Evolutionary conservation across 2,329 filamentous ascomycete species (phyloP).

Genomic region (Passalora sequoiae): DNA sequence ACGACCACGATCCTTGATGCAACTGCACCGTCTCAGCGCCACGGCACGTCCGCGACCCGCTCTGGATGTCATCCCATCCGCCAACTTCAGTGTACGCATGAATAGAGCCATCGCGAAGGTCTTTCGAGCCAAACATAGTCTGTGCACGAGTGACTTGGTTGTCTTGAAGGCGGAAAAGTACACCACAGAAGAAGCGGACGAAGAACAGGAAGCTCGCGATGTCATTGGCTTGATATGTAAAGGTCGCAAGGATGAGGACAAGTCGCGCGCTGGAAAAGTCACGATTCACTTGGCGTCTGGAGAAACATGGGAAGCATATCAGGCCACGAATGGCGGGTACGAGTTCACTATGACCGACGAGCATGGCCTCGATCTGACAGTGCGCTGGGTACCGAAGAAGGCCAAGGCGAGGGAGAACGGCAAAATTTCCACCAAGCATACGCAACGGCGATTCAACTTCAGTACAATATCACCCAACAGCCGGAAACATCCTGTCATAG

Average conservation of each 20-base stretch:
- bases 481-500: conserved; percentile 69
- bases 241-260: conserved; percentile 36
- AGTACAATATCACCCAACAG: conserved; percentile 67
- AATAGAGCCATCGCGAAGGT: conserved; percentile 59
- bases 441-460: conserved; percentile 61
- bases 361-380: conserved; percentile 55
- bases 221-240: conserved; percentile 65
- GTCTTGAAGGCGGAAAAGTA: conserved; percentile 68
- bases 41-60: conserved; percentile 60
- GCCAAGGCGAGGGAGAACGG: conserved; percentile 38
- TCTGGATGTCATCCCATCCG: conserved; percentile 64
- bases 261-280: conserved; percentile 56
- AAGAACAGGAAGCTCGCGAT: conserved; percentile 49
- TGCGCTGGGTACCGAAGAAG: conserved; percentile 61
- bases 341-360: conserved; percentile 57
- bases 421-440: conserved; percentile 27
- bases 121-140: conserved; percentile 57
- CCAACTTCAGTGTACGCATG: conserved; percentile 54
- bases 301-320: conserved; percentile 42
- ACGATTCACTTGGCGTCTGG: conserved; percentile 60
- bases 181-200: conserved; percentile 46
- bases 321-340: conserved; percentile 42
- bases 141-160: conserved; percentile 65
- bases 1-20: conserved; percentile 63
- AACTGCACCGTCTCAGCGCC: conserved; percentile 62